Conservation (phyloP, 164 flowering plant species). For the Vitis labrusca region DNA sequence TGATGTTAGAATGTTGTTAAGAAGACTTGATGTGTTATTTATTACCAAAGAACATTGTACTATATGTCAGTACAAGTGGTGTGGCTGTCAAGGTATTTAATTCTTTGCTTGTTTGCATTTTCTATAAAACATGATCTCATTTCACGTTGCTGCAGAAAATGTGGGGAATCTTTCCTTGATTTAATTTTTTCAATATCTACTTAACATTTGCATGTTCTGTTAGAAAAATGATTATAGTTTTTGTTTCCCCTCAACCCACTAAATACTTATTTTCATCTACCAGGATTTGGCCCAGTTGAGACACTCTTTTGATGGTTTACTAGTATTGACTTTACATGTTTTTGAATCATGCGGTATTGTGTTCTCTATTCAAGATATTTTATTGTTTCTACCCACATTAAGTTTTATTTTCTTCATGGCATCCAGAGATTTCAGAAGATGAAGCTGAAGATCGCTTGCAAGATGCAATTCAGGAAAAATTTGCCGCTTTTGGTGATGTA, state of each 20-base stretch:
- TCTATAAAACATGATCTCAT: not conserved
- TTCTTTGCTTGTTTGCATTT: not conserved
- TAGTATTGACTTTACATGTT: not conserved
- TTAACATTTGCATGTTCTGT: not conserved
- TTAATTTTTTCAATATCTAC: not conserved
- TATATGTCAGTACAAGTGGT: not conserved
- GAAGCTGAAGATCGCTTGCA: constrained; percentile 96
- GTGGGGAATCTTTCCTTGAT: not conserved
- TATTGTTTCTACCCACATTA: not conserved
- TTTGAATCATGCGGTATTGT: not conserved
- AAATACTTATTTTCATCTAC: not conserved
- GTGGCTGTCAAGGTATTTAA: not conserved
- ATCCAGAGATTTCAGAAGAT: constrained; percentile 85
- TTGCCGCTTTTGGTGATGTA: constrained; percentile 93
- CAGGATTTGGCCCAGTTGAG: no score
- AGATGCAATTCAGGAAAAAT: constrained; percentile 92
- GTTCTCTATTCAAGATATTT: not conserved
- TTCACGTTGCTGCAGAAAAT: not conserved
- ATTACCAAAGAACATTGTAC: no score
- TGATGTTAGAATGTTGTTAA: not conserved
- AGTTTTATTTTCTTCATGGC: constrained; percentile 19
- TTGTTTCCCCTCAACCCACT: not conserved
- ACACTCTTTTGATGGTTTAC: not conserved
- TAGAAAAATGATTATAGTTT: not conserved
- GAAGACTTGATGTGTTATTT: not conserved